Evolutionary conservation across 192 early-diverging fungal genomes (phyloP).

Genomic region (Backusella parvicylindrica): DNA sequence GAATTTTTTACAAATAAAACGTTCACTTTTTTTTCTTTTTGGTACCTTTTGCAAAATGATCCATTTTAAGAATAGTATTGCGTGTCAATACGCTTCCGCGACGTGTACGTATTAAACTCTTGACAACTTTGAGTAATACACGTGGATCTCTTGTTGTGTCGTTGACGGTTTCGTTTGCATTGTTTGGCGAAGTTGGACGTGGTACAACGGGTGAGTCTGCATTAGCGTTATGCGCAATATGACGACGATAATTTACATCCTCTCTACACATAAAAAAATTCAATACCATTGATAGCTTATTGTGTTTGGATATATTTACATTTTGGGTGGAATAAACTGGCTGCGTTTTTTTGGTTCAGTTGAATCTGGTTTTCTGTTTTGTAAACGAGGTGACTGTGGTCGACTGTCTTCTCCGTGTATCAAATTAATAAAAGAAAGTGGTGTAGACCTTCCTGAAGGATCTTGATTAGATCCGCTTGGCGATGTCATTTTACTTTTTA

Average conservation of each 20-base stretch:
- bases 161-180: not conserved
- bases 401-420: not conserved
- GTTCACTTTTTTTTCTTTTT: not conserved
- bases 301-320: not conserved
- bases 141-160: slow-evolving; percentile 24
- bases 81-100: slow-evolving; percentile 50
- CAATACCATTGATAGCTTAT: not conserved
- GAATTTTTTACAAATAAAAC: not conserved
- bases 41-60: slow-evolving; percentile 49
- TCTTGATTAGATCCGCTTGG: not conserved
- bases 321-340: slow-evolving; percentile 4
- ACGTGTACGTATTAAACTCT: slow-evolving; percentile 43
- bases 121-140: slow-evolving; percentile 36
- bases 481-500: not conserved
- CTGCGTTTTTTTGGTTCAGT: not conserved
- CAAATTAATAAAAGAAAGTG: not conserved
- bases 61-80: slow-evolving; percentile 55
- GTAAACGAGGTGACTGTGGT: not conserved
- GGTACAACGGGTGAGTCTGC: not conserved
- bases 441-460: not conserved
- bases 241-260: not conserved
- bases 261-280: not conserved
- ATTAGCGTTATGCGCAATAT: not conserved
- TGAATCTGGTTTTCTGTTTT: not conserved
- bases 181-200: not conserved